Base-by-base conservation (phyloP, 768 basidiomycete species). In the Brasilioporus rufonigricans region DNA sequence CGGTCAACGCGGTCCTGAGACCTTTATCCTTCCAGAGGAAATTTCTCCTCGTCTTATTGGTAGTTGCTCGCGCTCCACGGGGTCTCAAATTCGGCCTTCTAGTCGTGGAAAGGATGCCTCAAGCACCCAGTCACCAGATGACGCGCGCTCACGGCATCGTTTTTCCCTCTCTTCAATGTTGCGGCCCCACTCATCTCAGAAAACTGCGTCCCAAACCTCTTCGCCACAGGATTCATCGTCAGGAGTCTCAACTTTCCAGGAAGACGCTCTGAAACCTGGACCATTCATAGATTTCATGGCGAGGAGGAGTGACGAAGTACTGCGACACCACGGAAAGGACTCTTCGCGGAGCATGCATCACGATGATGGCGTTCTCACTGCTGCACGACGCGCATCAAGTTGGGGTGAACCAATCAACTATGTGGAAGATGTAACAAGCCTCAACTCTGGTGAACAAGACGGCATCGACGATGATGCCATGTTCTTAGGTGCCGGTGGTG, bases 361-460 rank as follows among this genome's bases (percentile, higher is more conserved):
- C 29, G 52, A 60, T 50, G 57, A 64, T 40, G 67, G 73, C 8
- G 47, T 55, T 48, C 63, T 78, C 39, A 74, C 74, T 13, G 76
- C 77, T 31, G 82, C 80, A 26, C 75, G 80, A 55, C 75, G 86
- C 6, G 85, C 86, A 11, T 83, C 84, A 47, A 86, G 84, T 61
- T 86, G 85, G 85, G 84, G 82, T 0, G 83, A 74, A 12, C 66
- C 76, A 16, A 74, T 71, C 59, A 77, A 65, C 64, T 66, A 70
- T 59, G 50, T 72, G 61, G 76, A 76, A 43, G 76, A 77, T 40
- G 70, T 76, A 60, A 73, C 66, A 39, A 78, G 75, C 52, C 56
- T 81, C 44, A 74, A 80, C 53, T 77, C 75, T 14, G 76, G 71
- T 29, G 78, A 79, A 24, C 74, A 75, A 38, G 80, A 75, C 12